Evolutionary conservation across 2,329 filamentous ascomycete genomes (phyloP).

Genomic region (Leptosphaerulina australis): DNA sequence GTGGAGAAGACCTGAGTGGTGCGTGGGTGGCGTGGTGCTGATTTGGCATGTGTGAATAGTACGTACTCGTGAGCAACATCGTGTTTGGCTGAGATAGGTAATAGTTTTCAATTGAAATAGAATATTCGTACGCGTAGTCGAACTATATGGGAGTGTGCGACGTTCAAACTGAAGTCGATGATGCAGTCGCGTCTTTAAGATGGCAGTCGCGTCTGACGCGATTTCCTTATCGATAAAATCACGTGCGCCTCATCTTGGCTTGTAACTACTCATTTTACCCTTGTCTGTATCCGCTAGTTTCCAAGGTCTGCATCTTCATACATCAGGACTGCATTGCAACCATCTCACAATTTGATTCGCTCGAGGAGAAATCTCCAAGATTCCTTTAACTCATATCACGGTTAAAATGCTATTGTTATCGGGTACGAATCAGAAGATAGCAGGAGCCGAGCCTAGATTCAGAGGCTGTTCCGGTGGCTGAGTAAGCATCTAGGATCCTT

Average conservation of each 20-base stretch:
- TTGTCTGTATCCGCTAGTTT: no score
- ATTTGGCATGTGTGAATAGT: constrained; percentile 27
- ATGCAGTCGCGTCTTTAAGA: constrained; percentile 17
- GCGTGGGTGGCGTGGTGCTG: constrained; percentile 37
- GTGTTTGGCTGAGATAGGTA: neutral
- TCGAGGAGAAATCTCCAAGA: no score
- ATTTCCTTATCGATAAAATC: constrained; percentile 20
- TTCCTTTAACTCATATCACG: no score
- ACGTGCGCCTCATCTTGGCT: constrained; percentile 10
- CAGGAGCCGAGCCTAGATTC: no score
- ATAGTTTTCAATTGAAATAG: neutral
- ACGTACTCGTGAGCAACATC: constrained; percentile 42
- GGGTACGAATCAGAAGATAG: no score
- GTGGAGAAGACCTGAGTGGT: constrained; percentile 51
- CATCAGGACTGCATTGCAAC: no score
- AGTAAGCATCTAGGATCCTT: no score
- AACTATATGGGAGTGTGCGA: neutral
- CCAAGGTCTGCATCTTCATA: no score
- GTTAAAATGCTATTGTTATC: no score
- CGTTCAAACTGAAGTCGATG: constrained; percentile 1
- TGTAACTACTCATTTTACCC: no score
- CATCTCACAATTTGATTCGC: no score
- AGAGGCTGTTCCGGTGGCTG: no score
- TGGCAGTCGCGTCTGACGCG: constrained; percentile 15
- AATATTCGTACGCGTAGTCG: neutral